Base-by-base conservation (phyloP, 805 yeast genomes). In the Starmerella gropengiesseri region DNA sequence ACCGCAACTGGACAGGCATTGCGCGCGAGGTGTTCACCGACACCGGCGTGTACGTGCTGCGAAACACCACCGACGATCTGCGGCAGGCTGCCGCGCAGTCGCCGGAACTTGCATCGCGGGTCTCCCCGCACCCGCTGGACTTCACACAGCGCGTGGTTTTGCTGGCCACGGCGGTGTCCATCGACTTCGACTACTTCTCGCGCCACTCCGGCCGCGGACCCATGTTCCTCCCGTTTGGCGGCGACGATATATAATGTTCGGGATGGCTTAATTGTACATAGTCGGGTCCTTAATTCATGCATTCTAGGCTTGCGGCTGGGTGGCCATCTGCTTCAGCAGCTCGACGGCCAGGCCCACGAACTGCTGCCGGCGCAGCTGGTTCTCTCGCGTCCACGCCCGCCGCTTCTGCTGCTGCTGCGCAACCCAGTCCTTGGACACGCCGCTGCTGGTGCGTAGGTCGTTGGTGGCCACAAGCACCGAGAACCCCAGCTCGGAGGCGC, bases 181-280 rank as follows among this genome's bases (percentile, higher is more conserved):
- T 91, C 47, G 98, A 91, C 61, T 91, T 85, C 61, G 98, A 91
- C 62, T 91, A 87, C 64, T 91, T 91, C 62, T 83, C 95, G n/a
- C 73, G 97, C 59, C 96, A 87, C 59, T 78, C 89, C 16, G 69
- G 77, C 29, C 18, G 37, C 14, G 51, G 47, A 8, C 44, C 41
- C 13, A 28, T 40, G 41, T 12, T 40, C 36, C n/a, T 32, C 18
- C 37, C 41, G 7, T 44, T 44, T 25, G 29, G 25, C 12, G 40
- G 36, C 26, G 47, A 44, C 23, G 37, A n/a, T n/a, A n/a, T 31
- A 4, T 39, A 27, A n/a, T 17, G 23, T n/a, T n/a, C n/a, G n/a
- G n/a, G n/a, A n/a, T n/a, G n/a, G n/a, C n/a, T n/a, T n/a, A n/a
- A n/a, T n/a, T n/a, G 30, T 28, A 17, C 32, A 7, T 23, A 12